Base-by-base conservation (phyloP, 768 basidiomycete species). In the Leccinellum luteum region DNA sequence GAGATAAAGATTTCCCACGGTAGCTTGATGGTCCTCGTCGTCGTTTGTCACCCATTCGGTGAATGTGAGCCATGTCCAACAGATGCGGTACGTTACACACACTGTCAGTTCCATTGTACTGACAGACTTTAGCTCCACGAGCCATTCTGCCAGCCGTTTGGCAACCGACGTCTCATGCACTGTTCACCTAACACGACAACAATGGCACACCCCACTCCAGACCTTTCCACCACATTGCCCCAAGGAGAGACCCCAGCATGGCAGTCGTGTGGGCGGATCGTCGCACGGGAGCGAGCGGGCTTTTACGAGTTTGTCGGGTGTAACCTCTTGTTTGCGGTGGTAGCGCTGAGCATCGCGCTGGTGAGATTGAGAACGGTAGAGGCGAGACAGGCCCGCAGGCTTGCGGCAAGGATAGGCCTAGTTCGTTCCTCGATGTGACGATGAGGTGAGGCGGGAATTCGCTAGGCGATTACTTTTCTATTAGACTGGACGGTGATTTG, bases 81-180 rank as follows among this genome's bases (percentile, higher is more conserved):
- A 9, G 82, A 84, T 57, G 75, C 80, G 17, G 87, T 89, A 64
- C 52, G 83, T 76, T 43, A 53, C 52, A 47, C 52, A 47, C 56
- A 48, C 27, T 56, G 49, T 52, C 52, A 10, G 9, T 17, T 15
- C 27, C 50, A 30, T 60, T 50, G 47, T 28, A 50, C 41, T n/a
- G 7, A 14, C 48, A 19, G 52, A 60, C 38, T n/a, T 54, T 61
- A 95, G 93, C 76, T 91, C 32, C 77, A 86, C 65, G 85, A 94
- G 75, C 94, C 94, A 2, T 96, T 90, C 73, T 98, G 94, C 74
- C 86, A 91, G 67, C 94, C 95, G n/a, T 96, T 94, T 68, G 95
- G 95, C 52, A 95, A 95, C 73, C 85, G 95, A 23, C 85, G 91
- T 19, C 81, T 94, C 41, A 80, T 95, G 78, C 94, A 94, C 69